These are phyloP conservation scores for Gyrodon lividus DNA, from an alignment of 768 basidiomycete genomes.

Conservation along the genomic window DNA sequence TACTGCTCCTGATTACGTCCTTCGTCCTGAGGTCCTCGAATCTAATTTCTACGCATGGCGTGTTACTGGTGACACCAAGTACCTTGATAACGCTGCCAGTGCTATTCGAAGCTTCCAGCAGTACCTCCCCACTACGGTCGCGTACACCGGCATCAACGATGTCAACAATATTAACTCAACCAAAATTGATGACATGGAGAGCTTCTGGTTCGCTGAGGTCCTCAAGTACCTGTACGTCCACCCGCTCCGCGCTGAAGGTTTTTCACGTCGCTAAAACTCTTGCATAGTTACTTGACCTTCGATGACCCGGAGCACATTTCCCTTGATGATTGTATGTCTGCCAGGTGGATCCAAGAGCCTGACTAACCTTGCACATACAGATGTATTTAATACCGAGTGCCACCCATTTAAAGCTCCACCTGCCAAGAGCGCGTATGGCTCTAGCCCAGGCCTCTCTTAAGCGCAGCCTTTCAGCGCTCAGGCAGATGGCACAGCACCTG, in stretches of 20 bases:
- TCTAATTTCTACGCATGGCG: constrained; percentile 82
- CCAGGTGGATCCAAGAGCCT: background rate
- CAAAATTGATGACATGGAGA: constrained; percentile 61
- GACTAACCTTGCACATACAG: constrained; percentile 28
- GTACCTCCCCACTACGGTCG: constrained; percentile 45
- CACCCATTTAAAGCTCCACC: constrained; percentile 66
- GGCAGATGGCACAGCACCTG: no score
- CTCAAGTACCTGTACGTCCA: constrained; percentile 64
- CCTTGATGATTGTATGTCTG: constrained; percentile 54
- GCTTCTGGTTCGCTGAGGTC: constrained; percentile 73
- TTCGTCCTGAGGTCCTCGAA: constrained; percentile 77
- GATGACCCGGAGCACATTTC: constrained; percentile 66
- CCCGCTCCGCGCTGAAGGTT: background rate
- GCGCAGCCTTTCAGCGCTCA: no score
- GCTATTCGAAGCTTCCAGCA: constrained; percentile 60
- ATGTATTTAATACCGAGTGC: constrained; percentile 70
- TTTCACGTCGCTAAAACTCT: background rate
- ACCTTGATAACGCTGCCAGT: constrained; percentile 59
- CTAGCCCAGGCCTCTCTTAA: constrained; percentile 4
- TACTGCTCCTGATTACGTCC: constrained; percentile 49
- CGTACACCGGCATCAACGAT: constrained; percentile 57
- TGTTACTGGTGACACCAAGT: constrained; percentile 66
- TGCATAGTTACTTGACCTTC: constrained; percentile 63
- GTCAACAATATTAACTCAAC: constrained; percentile 44
- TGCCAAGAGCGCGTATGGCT: constrained; percentile 37